Evolutionary conservation across 441 rosid genomes (phyloP), one percentile per base, ranked within the genome.

Genomic region (Flueggea neowawraea): DNA sequence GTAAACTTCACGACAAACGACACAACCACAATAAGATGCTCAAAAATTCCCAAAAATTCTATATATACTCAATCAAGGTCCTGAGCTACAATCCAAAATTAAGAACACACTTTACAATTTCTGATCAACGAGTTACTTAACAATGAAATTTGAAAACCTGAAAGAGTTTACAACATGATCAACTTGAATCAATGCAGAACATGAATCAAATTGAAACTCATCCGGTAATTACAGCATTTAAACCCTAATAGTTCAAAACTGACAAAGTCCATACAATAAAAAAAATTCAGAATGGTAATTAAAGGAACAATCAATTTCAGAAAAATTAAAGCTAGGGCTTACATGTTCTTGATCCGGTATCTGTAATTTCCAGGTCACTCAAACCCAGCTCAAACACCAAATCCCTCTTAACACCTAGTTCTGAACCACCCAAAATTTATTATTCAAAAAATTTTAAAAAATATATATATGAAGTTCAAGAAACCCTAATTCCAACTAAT

Each of bases 341-440:
- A 90, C 90, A 65, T 54, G 73, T 49, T 59, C 69, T 70, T 67
- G 80, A 76, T 75, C 84, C 82, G 81, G 73, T 73, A 68, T 69
- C 78, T 68, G 70, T 22, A 69, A 66, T 68, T 69, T 64, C 76
- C 73, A 65, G 63, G 57, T 75, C 67, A 75, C 66, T 79, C 60
- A 76, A 73, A 74, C 45, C 63, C 69, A 74, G 85, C 81, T 79
- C 66, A 73, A 80, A 61, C 76, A 69, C 67, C 85, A 72, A 52
- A 22, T 68, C 56, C 47, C 57, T 67, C 73, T 67, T 3, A 4
- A 31, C 74, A 76, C 52, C 74, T 58, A 80, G 68, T 65, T 73
- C 55, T 33, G 31, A 50, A 67, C 39, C 44, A 44, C 57, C 48
- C 60, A 44, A n/a, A 43, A 69, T 47, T 14, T 51, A 64, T 16